These are phyloP conservation scores for Saccharomycopsis malanga DNA, from an alignment of 805 yeast species.

Conservation along the genomic window DNA sequence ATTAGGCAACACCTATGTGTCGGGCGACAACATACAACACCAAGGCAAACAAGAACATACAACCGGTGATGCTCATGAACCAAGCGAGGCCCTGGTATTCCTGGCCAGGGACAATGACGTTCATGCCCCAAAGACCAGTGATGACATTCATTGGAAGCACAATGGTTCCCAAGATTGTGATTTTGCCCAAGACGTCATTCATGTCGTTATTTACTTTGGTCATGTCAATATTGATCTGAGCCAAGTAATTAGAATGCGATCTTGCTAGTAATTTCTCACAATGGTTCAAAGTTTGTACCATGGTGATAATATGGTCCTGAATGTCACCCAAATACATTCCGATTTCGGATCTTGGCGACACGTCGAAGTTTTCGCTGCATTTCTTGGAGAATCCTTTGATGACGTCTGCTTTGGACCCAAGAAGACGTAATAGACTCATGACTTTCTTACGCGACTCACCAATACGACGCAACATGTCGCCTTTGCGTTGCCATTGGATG, in stretches of 20 bases:
- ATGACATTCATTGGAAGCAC: slow-evolving; percentile 94
- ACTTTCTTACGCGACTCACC: slow-evolving; percentile 94
- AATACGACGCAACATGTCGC: slow-evolving; percentile 88
- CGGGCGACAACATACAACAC: slow-evolving; percentile 31
- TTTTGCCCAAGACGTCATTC: slow-evolving; percentile 91
- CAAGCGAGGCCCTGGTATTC: slow-evolving; percentile 48
- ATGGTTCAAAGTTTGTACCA: slow-evolving; percentile 92
- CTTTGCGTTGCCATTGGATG: slow-evolving; percentile 82
- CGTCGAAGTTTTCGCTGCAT: slow-evolving; percentile 57
- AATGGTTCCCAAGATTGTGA: slow-evolving; percentile 89
- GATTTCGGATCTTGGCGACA: slow-evolving; percentile 78
- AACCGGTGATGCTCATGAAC: slow-evolving; percentile 49
- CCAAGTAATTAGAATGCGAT: slow-evolving; percentile 90
- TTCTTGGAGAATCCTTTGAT: slow-evolving; percentile 91
- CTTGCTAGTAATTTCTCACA: slow-evolving; percentile 90
- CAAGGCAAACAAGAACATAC: slow-evolving; percentile 43
- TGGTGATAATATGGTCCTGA: slow-evolving; percentile 94
- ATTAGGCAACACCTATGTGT: slow-evolving; percentile 18
- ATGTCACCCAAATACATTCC: slow-evolving; percentile 95
- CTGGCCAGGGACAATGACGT: slow-evolving; percentile 94
- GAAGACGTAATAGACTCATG: slow-evolving; percentile 76
- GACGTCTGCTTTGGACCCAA: slow-evolving; percentile 93
- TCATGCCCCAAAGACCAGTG: slow-evolving; percentile 99
- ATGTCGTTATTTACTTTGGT: slow-evolving; percentile 94
- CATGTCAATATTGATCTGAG: slow-evolving; percentile 97